phyloP scores from a whole-genome alignment of 371 early-diverging fungal species.

The Coemansia sp. region DNA sequence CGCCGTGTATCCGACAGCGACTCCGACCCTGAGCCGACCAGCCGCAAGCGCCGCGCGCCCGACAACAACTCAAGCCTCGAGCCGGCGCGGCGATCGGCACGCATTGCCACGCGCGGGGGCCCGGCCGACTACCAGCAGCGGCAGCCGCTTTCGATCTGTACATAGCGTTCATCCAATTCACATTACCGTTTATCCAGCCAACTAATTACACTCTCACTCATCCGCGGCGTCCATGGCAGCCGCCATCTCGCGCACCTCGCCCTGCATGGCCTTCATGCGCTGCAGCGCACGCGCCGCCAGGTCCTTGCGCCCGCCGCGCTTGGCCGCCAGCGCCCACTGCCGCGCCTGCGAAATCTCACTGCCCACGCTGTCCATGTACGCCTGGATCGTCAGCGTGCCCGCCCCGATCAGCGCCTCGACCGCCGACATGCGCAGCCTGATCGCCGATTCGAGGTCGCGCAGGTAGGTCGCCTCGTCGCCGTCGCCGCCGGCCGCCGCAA shows the following conservation, averaged over 20 bases:
- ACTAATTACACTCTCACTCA: no score
- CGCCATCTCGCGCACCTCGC: conserved; percentile 33
- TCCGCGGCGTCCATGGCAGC: conserved; percentile 22
- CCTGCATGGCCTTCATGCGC: conserved; percentile 43
- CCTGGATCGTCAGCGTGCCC: conserved; percentile 29
- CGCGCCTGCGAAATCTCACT: conserved; percentile 20
- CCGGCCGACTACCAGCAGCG: conserved; percentile 1
- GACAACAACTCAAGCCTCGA: no score
- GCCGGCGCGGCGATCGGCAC: conserved; percentile 20
- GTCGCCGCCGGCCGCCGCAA: conserved; percentile 4
- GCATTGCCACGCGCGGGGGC: conserved; percentile 18
- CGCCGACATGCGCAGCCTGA: conserved; percentile 43
- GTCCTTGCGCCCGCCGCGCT: conserved; percentile 27
- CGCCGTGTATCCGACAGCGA: not conserved
- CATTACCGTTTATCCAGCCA: not conserved
- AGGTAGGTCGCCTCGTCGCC: conserved; percentile 11
- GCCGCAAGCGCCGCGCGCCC: not conserved
- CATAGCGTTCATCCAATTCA: not conserved
- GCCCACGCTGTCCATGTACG: conserved; percentile 33
- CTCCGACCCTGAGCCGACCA: not conserved
- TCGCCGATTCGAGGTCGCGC: conserved; percentile 32
- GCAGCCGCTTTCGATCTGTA: conserved; percentile 17
- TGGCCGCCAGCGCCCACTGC: conserved; percentile 40
- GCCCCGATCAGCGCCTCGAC: conserved; percentile 43
- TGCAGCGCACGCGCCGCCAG: conserved; percentile 37